phyloP scores from a whole-genome alignment of 2,329 filamentous ascomycete genomes.

The Hypoxylon sp. region DNA sequence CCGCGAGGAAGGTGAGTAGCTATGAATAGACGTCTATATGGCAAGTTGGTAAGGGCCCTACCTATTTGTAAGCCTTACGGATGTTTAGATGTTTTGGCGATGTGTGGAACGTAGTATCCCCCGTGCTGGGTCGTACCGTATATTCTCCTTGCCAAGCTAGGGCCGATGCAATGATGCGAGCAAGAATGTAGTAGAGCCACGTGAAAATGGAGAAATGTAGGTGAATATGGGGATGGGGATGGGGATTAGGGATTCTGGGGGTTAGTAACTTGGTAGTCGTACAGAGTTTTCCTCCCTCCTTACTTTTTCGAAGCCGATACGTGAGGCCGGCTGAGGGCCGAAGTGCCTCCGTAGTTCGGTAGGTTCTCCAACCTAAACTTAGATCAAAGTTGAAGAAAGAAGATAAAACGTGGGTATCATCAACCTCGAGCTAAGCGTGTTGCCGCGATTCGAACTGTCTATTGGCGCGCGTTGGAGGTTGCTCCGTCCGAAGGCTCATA shows the following conservation, averaged over 20 bases:
- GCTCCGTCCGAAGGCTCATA: not conserved
- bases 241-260: not conserved
- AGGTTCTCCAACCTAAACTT: not conserved
- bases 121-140: not conserved
- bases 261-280: not conserved
- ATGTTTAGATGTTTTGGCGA: not conserved
- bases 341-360: slow-evolving; percentile 12
- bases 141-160: not conserved
- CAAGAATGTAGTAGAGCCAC: not conserved
- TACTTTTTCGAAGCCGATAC: not conserved
- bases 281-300: not conserved
- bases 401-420: not conserved
- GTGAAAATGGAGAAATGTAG: not conserved
- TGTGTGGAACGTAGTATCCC: not conserved
- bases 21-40: not conserved
- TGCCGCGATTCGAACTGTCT: not conserved
- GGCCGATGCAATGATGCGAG: not conserved
- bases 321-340: slow-evolving; percentile 5
- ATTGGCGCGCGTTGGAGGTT: slow-evolving; percentile 3
- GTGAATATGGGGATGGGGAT: not conserved
- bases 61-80: slow-evolving; percentile 4
- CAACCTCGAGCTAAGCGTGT: not conserved
- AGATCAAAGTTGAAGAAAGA: not conserved
- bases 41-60: not conserved
- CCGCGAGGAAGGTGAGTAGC: not conserved